Evolutionary conservation across 2,329 filamentous ascomycete genomes (phyloP).

Genomic region (Neurospora sp.): DNA sequence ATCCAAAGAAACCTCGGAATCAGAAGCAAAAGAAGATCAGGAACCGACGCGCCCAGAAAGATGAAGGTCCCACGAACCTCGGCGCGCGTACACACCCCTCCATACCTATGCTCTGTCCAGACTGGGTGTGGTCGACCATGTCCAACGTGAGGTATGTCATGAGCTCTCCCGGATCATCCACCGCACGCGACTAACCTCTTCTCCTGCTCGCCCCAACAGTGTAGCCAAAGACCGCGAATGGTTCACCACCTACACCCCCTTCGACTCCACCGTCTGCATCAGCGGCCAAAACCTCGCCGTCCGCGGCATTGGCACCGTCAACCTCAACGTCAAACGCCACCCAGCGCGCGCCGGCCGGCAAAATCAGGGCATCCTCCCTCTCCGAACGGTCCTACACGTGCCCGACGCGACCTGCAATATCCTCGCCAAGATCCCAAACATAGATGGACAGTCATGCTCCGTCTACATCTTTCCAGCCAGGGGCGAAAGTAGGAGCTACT

Average conservation of each 20-base stretch:
- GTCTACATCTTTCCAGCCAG: neutral
- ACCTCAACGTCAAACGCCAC: neutral
- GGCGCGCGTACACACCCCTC: neutral
- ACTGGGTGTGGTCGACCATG: constrained; percentile 5
- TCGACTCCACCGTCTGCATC: neutral
- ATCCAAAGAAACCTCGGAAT: neutral
- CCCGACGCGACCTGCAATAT: neutral
- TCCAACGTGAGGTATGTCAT: neutral
- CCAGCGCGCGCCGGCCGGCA: neutral
- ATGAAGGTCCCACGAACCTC: neutral
- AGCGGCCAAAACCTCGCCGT: neutral
- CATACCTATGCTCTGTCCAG: neutral
- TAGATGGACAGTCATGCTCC: neutral
- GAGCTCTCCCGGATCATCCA: neutral
- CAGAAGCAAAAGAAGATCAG: neutral
- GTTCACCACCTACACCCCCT: neutral
- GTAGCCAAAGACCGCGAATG: neutral
- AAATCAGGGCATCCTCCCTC: neutral
- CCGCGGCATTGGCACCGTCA: neutral
- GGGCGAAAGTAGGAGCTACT: neutral
- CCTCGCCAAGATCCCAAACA: neutral
- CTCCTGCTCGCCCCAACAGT: neutral
- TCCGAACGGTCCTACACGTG: neutral
- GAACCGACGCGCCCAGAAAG: neutral
- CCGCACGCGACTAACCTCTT: neutral